phyloP scores from a whole-genome alignment of 1,284 basidiomycete genomes.

The Neonothopanus nambi region DNA sequence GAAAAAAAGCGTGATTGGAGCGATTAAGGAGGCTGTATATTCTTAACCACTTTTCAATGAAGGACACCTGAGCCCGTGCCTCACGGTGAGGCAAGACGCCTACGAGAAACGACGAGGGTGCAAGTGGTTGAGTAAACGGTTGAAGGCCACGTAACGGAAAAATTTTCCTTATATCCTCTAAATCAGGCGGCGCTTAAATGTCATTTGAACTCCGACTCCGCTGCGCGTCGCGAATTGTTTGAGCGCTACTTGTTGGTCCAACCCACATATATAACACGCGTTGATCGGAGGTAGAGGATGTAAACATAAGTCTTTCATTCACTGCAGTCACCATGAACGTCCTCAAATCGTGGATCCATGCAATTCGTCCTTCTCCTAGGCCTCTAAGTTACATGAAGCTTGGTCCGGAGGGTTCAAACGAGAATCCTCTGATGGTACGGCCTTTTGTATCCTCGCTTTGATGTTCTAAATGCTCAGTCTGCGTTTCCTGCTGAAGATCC shows the following conservation, averaged over 20 bases:
- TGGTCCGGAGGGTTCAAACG: slow-evolving; percentile 42
- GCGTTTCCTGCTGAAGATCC: slow-evolving; percentile 48
- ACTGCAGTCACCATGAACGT: slow-evolving; percentile 13
- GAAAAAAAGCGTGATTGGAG: slow-evolving; percentile 62
- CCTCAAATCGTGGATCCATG: slow-evolving; percentile 9
- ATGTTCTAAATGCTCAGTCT: neutral
- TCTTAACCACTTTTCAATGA: slow-evolving; percentile 52
- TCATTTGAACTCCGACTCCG: too few relatives aligned
- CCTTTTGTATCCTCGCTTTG: neutral
- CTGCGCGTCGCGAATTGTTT: neutral
- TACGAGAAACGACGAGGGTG: slow-evolving; percentile 47
- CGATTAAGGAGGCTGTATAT: slow-evolving; percentile 69
- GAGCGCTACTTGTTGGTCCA: neutral
- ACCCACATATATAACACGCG: neutral
- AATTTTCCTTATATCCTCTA: neutral
- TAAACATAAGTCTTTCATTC: neutral
- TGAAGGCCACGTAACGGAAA: slow-evolving; percentile 21
- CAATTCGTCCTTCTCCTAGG: slow-evolving; percentile 42
- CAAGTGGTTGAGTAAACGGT: slow-evolving; percentile 44
- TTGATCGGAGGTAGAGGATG: too few relatives aligned
- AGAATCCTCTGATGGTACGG: slow-evolving; percentile 69
- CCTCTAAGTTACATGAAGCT: slow-evolving; percentile 48
- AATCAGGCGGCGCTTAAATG: slow-evolving; percentile 10
- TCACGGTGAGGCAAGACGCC: slow-evolving; percentile 60
- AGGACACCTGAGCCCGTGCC: slow-evolving; percentile 38